Conservation (phyloP, 768 basidiomycete genomes). For the Pleurotus giganteus region DNA sequence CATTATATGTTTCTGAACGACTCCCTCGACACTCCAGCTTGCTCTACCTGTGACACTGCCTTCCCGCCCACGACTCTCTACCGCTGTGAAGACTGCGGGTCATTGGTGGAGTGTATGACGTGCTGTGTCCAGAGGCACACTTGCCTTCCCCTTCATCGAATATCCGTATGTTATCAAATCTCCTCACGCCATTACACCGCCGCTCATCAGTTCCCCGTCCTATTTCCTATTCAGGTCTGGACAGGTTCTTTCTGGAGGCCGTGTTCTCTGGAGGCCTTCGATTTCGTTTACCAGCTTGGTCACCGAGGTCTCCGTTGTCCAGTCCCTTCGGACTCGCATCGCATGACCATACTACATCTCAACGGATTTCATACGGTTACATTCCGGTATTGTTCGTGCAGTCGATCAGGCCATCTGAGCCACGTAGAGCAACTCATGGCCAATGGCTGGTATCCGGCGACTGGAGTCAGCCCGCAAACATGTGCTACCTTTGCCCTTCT, state of each 20-base stretch:
- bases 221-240: too few relatives aligned
- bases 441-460: conserved; percentile 15
- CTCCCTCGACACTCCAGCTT: not conserved
- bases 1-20: not conserved
- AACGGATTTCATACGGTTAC: conserved; percentile 7
- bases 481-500: conserved; percentile 12
- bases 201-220: not conserved
- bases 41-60: not conserved
- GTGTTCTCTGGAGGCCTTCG: not conserved
- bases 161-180: not conserved
- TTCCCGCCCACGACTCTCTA: not conserved
- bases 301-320: not conserved
- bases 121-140: not conserved
- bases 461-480: conserved; percentile 9
- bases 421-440: conserved; percentile 9
- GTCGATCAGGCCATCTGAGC: too few relatives aligned
- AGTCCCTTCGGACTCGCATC: not conserved
- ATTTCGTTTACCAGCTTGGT: not conserved
- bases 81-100: not conserved
- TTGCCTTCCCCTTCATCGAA: not conserved
- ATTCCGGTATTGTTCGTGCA: conserved; percentile 7
- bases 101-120: not conserved
- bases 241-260: not conserved
- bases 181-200: not conserved
- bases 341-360: conserved; percentile 12